Conservation (phyloP, 2,329 filamentous ascomycete species). For the Nannizziopsis barbatae region DNA sequence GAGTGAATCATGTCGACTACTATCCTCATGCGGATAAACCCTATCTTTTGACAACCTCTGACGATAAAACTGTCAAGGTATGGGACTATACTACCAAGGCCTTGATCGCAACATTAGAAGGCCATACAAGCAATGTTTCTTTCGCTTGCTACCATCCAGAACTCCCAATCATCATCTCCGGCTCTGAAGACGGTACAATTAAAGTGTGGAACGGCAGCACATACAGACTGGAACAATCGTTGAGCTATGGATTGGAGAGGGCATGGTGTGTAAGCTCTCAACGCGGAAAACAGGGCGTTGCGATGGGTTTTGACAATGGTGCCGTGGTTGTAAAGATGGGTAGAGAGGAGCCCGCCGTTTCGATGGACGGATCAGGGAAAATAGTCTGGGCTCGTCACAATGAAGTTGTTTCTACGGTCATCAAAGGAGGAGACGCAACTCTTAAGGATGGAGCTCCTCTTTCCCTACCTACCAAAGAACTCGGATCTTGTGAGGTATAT, state of each 20-base stretch:
- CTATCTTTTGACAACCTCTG: constrained; percentile 90
- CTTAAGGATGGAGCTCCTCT: constrained; percentile 85
- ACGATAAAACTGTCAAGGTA: constrained; percentile 92
- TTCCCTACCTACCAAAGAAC: constrained; percentile 77
- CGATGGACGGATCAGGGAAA: constrained; percentile 93
- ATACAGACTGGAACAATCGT: constrained; percentile 85
- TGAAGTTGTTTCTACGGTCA: constrained; percentile 87
- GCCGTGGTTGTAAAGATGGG: constrained; percentile 97
- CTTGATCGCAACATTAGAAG: constrained; percentile 88
- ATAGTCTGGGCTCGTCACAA: constrained; percentile 92
- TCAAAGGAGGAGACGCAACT: constrained; percentile 75
- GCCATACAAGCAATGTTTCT: constrained; percentile 94
- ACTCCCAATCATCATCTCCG: constrained; percentile 91
- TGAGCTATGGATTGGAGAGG: constrained; percentile 90
- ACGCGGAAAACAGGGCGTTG: constrained; percentile 84
- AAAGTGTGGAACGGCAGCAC: constrained; percentile 99
- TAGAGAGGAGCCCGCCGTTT: constrained; percentile 90
- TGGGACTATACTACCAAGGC: constrained; percentile 99
- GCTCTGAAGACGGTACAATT: constrained; percentile 92
- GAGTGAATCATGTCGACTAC: constrained; percentile 95
- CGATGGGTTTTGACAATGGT: constrained; percentile 94
- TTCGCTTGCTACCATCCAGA: constrained; percentile 98
- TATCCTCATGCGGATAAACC: constrained; percentile 58
- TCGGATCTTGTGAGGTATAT: constrained; percentile 93
- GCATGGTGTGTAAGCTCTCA: constrained; percentile 98